phyloP scores from a whole-genome alignment of 1,139 yeast genomes.

The Candida gigantensis region DNA sequence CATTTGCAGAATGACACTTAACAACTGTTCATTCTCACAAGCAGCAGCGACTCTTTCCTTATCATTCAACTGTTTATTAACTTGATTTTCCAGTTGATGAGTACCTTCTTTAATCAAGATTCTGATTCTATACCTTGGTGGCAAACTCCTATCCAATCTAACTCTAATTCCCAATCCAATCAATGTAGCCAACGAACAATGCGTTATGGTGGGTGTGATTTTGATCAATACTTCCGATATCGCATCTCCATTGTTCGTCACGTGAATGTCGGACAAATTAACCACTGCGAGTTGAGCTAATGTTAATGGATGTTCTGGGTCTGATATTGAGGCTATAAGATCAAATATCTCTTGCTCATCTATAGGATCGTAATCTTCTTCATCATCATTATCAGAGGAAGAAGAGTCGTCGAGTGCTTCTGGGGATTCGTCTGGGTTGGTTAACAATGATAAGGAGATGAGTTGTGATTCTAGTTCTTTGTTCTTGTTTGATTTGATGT shows the following conservation, averaged over 20 bases:
- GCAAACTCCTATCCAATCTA: conserved; percentile 83
- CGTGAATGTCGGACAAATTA: conserved; percentile 75
- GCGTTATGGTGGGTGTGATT: conserved; percentile 97
- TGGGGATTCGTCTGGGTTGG: conserved; percentile 8
- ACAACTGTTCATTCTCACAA: conserved; percentile 91
- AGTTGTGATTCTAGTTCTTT: conserved; percentile 10
- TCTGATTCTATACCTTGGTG: conserved; percentile 78
- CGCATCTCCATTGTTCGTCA: conserved; percentile 48
- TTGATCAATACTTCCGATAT: conserved; percentile 77
- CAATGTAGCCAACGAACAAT: conserved; percentile 92
- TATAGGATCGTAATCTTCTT: conserved; percentile 61
- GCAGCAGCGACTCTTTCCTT: conserved; percentile 99
- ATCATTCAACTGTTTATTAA: conserved; percentile 93
- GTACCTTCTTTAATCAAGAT: conserved; percentile 87
- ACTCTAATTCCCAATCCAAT: conserved; percentile 95
- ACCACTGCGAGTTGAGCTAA: conserved; percentile 95
- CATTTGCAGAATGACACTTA: conserved; percentile 90
- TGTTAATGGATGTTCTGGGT: conserved; percentile 97
- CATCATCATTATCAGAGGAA: conserved; percentile 22
- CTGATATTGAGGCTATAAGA: conserved; percentile 83
- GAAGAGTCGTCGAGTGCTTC: conserved; percentile 6
- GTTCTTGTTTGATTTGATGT: conserved; percentile 2
- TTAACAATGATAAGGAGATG: conserved; percentile 13
- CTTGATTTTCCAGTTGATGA: conserved; percentile 94
- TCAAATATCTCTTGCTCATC: conserved; percentile 66